Base-by-base conservation (phyloP, 2,329 filamentous ascomycete species). In the Aspergillus neotritici region DNA sequence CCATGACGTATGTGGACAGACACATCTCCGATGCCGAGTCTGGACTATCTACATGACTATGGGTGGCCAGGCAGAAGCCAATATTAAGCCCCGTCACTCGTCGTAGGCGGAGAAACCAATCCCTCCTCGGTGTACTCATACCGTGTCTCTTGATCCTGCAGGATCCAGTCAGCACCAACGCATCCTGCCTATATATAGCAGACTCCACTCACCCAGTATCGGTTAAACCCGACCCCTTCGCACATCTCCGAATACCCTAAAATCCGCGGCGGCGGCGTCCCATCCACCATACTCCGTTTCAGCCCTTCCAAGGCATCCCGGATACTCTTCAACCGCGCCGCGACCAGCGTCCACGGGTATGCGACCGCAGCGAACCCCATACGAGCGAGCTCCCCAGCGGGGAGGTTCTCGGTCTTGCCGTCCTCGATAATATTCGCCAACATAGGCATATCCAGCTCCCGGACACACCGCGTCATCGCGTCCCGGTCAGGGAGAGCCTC, bases 391-490 rank as follows among this genome's bases (percentile, higher is more conserved):
- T 72, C 61, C 38, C 60, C 61, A 0, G 66, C 64, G 0, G 65
- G 67, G 1, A 71, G 38, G 37, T 69, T 70, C 48, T 70, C 64
- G 1, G 65, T 70, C 53, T 63, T 63, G 4, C 68, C 67, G 1
- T 68, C 67, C 44, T 70, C 65, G 29, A 71, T 70, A 31, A 70
- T 71, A 47, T 74, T 74, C 4, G 65, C 70, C 12, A 72, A 64
- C 4, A 65, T 55, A 0, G 70, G 66, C 21, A 70, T 61, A 13
- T 63, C 54, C 8, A 73, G 40, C 4, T 70, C 64, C 16, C 64
- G 48, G 0, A 63, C 58, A 7, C 63, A 65, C 36, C 53, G 64
- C 14, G 54, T 53, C 72, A 75, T 74, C 0, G 66, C 44, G 1
- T 66, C 66, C 0, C 66, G 61, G 44, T 73, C 68, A 0, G 71